Conservation (phyloP, 306 rosid species). For the Dryas octopetala region DNA sequence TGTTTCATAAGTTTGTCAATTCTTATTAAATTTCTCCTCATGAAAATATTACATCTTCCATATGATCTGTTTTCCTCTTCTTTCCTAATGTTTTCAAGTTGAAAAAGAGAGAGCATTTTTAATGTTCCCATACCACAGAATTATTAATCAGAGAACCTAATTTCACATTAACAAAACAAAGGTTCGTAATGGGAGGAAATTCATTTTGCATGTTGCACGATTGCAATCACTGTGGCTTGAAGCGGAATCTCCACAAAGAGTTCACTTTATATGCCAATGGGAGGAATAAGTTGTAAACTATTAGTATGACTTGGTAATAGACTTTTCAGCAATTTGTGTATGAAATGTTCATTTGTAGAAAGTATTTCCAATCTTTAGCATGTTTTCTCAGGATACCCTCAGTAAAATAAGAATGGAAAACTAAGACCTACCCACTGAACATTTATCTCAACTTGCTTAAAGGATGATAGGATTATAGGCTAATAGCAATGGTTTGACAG, state of each 20-base stretch:
- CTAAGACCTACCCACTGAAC: neutral
- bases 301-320: neutral
- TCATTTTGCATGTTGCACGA: slow-evolving; percentile 2
- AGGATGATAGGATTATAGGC: no score
- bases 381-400: neutral
- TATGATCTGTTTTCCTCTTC: no score
- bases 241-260: neutral
- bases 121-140: neutral
- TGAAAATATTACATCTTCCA: no score
- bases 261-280: neutral
- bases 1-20: neutral
- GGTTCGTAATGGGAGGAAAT: no score
- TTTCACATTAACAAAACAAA: neutral
- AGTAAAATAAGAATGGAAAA: neutral
- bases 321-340: neutral
- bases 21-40: no score
- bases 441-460: neutral
- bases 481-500: neutral
- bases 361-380: neutral
- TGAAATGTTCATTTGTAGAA: neutral
- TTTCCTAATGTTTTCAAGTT: no score
- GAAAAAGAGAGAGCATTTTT: no score
- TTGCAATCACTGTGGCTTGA: neutral
- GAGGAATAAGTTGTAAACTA: neutral
- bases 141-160: neutral